Conservation (phyloP, 768 basidiomycete species). For the Serendipita sp. region DNA sequence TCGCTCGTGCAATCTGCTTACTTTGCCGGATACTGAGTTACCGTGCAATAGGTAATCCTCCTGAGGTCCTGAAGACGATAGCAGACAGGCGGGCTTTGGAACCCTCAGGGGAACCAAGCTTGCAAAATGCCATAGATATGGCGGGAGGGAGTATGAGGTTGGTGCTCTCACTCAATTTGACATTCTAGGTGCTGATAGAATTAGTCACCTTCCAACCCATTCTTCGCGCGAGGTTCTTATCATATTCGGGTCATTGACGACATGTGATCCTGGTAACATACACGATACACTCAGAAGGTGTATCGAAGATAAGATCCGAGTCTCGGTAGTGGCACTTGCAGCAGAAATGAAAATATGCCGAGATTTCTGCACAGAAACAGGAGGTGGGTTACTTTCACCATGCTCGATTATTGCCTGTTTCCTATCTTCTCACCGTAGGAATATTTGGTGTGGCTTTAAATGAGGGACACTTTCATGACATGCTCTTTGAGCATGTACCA, state of each 20-base stretch:
- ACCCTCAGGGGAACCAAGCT: constrained; percentile 80
- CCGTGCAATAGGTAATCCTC: constrained; percentile 66
- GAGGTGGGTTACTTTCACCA: constrained; percentile 33
- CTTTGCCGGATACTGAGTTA: background rate
- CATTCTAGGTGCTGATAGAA: constrained; percentile 7
- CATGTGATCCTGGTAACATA: constrained; percentile 93
- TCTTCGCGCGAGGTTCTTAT: constrained; percentile 91
- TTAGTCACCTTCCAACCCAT: constrained; percentile 89
- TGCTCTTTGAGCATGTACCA: constrained; percentile 88
- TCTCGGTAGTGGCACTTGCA: constrained; percentile 84
- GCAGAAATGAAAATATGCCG: constrained; percentile 98
- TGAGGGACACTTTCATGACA: constrained; percentile 91
- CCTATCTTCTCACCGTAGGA: constrained; percentile 13
- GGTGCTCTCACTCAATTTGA: background rate
- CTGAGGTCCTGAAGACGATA: constrained; percentile 80
- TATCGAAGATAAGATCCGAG: constrained; percentile 66
- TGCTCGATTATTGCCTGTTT: constrained; percentile 13
- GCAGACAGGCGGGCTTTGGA: constrained; percentile 77
- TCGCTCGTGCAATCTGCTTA: constrained; percentile 12
- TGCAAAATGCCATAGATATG: constrained; percentile 98
- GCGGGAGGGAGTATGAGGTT: constrained; percentile 87
- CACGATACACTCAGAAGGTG: constrained; percentile 86
- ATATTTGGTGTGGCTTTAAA: constrained; percentile 92
- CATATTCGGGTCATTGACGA: constrained; percentile 89
- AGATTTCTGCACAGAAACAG: constrained; percentile 78